These are phyloP conservation scores for Leccinum subgranulosum DNA, from an alignment of 768 basidiomycete genomes.

Conservation along the genomic window DNA sequence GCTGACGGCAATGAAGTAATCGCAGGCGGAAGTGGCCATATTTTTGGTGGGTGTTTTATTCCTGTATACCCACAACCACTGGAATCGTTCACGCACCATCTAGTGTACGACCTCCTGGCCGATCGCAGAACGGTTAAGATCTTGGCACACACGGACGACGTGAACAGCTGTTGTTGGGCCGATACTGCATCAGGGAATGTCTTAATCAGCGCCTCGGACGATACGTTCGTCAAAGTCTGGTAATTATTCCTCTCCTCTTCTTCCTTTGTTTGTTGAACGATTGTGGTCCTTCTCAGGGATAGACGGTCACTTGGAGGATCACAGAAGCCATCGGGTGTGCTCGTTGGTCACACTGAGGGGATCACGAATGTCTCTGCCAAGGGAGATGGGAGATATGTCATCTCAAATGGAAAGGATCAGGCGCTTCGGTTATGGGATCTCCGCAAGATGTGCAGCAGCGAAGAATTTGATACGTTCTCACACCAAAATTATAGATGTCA, in stretches of 20 bases:
- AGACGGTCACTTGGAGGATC: constrained; percentile 45
- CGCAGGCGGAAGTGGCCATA: constrained; percentile 83
- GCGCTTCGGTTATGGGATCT: constrained; percentile 90
- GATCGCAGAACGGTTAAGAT: constrained; percentile 81
- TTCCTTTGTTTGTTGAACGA: not conserved
- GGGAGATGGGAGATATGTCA: constrained; percentile 92
- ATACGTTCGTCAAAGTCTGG: constrained; percentile 95
- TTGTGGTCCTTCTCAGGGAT: constrained; percentile 38
- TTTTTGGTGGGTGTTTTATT: constrained; percentile 51
- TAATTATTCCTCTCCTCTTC: constrained; percentile 31
- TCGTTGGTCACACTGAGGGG: constrained; percentile 95
- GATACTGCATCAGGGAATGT: constrained; percentile 91
- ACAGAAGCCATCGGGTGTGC: constrained; percentile 82
- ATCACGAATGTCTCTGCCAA: constrained; percentile 94
- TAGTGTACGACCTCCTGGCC: constrained; percentile 89
- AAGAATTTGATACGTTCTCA: constrained; percentile 59
- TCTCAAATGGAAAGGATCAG: constrained; percentile 97
- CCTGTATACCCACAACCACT: not conserved
- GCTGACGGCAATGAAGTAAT: constrained; percentile 95
- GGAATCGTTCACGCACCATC: constrained; percentile 1
- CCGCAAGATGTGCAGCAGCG: constrained; percentile 81
- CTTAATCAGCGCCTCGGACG: constrained; percentile 93
- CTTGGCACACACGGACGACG: constrained; percentile 82
- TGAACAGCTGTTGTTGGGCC: constrained; percentile 96
- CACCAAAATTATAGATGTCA: constrained; percentile 51